Evolutionary conservation across 495 filamentous ascomycete species (phyloP).

Genomic region (Achaetomiella virescens): DNA sequence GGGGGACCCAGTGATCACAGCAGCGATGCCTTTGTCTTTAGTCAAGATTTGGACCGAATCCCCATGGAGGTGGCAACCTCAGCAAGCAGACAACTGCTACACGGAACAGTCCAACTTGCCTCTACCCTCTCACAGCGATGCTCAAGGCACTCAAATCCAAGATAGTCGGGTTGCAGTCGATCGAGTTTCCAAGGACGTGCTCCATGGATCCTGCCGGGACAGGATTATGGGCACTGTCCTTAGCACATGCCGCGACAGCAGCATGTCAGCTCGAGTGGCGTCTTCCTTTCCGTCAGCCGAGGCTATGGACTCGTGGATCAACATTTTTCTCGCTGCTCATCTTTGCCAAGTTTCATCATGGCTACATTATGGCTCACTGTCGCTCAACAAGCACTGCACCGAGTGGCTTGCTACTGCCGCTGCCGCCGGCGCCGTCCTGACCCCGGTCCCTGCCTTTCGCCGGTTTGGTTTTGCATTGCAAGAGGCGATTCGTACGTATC

Average conservation of each 20-base stretch:
- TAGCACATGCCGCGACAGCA: conserved; percentile 40
- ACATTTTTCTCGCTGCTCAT: conserved; percentile 52
- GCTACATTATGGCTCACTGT: conserved; percentile 54
- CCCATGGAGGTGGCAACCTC: conserved; percentile 51
- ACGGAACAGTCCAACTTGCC: conserved; percentile 51
- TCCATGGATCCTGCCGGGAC: conserved; percentile 48
- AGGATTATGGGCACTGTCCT: conserved; percentile 54
- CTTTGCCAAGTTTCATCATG: conserved; percentile 44
- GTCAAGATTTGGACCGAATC: conserved; percentile 40
- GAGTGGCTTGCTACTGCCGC: conserved; percentile 52
- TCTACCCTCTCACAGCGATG: conserved; percentile 38
- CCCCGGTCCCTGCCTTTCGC: conserved; percentile 49
- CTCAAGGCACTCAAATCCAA: conserved; percentile 17
- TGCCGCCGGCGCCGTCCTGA: conserved; percentile 50
- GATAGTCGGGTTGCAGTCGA: conserved; percentile 11
- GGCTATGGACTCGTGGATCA: conserved; percentile 53
- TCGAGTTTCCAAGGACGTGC: conserved; percentile 34
- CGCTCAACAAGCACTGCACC: conserved; percentile 43
- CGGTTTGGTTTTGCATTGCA: conserved; percentile 59
- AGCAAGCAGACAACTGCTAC: conserved; percentile 43
- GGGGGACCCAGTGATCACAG: conserved; percentile 18
- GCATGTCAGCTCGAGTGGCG: conserved; percentile 43
- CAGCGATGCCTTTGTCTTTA: conserved; percentile 27
- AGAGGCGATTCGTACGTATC: conserved; percentile 46
- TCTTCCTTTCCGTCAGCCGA: conserved; percentile 56